Base-by-base conservation (phyloP, 1,284 basidiomycete genomes). In the Trametes hirsuta region DNA sequence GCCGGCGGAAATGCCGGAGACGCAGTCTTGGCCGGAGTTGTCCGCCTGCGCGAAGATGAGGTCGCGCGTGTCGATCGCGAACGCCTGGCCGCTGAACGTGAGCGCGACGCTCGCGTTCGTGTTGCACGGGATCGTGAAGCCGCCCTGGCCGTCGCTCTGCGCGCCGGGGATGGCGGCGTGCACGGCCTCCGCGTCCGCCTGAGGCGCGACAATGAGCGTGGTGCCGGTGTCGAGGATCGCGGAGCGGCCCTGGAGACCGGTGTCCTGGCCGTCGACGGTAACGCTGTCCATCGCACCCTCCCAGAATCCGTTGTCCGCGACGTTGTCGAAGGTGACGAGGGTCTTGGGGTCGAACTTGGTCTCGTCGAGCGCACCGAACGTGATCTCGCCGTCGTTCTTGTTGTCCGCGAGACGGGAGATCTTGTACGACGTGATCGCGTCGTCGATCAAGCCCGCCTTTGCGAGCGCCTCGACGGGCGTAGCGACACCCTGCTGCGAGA, bases 141-240 rank as follows among this genome's bases (percentile, higher is more conserved):
- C 81, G 47, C 88, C 88, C 63, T 88, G 81, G 1, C 81, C 80
- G 68, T 86, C 84, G 21, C 80, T 77, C 65, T 77, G 61, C 22
- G 88, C 80, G 46, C 93, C 93, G 1, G 80, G 75, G 69, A 93
- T 93, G 40, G 80, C 72, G 58, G 74, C 69, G 69, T 86, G 85
- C 24, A 87, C 76, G 1, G 85, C 80, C 8, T 73, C 71, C 12
- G 90, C 93, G 63, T 91, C 90, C 12, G 66, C 64, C 11, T 74
- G 65, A 59, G 90, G 87, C 18, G 81, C 81, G 59, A 90, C 71
- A 62, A 89, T 83, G 69, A 90, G 81, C 41, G 88, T 90, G 64
- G 88, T 91, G 63, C 90, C 90, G 36, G 90, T 92, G 76, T 93
- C 91, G 66, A 93, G 83, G 73, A 93, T 90, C 53, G 90, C 86